Conservation (phyloP, 2,329 filamentous ascomycete species). For the Botrytis pseudocinerea region DNA sequence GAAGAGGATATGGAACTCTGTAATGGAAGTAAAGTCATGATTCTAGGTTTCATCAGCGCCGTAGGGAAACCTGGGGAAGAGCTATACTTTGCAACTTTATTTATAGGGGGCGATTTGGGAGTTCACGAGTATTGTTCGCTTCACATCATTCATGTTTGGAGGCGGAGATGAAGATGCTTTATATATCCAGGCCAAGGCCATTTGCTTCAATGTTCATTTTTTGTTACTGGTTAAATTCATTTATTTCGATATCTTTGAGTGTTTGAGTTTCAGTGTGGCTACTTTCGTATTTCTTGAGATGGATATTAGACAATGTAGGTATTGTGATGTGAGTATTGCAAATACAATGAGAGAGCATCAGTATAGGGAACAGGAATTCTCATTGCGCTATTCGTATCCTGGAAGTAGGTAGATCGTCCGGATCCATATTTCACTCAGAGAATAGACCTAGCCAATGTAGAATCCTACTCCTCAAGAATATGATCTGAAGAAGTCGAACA, state of each 20-base stretch:
- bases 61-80: background rate
- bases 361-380: too few species aligned
- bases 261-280: background rate
- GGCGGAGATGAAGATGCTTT: background rate
- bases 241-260: background rate
- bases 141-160: background rate
- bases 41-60: background rate
- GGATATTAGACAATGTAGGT: too few species aligned
- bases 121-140: background rate
- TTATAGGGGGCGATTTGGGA: background rate
- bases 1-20: background rate
- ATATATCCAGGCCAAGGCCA: slow-evolving; percentile 16
- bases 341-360: too few species aligned
- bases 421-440: too few species aligned
- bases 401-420: too few species aligned
- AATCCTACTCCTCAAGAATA: too few species aligned
- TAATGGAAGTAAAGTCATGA: background rate
- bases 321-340: too few species aligned
- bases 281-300: background rate
- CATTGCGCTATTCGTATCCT: too few species aligned
- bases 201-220: background rate
- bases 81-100: background rate
- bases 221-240: background rate
- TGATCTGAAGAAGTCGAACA: background rate
- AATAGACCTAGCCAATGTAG: too few species aligned